phyloP scores from a whole-genome alignment of 345 rosid species.

The Eutrema japonicum region DNA sequence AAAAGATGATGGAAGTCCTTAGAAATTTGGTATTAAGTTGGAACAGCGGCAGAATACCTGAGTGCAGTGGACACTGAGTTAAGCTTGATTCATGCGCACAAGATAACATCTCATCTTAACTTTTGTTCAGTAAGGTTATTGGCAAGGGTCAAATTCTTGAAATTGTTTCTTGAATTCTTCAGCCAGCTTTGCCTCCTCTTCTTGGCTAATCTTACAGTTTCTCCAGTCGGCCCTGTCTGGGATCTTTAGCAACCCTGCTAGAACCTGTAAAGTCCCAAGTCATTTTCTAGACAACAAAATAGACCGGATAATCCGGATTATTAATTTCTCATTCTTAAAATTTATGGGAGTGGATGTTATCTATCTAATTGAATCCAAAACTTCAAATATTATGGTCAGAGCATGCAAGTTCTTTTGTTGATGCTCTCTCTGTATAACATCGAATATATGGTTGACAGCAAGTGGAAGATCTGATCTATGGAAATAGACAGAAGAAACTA shows the following conservation, averaged over 20 bases:
- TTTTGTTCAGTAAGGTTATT: constrained; percentile 39
- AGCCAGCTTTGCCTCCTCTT: constrained; percentile 64
- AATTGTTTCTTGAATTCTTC: constrained; percentile 72
- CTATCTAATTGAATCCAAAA: constrained; percentile 7
- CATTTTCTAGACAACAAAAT: constrained; percentile 3
- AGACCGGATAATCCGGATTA: not conserved
- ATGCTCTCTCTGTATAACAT: not conserved
- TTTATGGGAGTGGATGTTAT: not conserved
- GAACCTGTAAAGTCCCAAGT: constrained; percentile 57
- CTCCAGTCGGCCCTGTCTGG: constrained; percentile 92
- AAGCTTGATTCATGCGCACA: constrained; percentile 15
- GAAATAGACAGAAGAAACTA: not conserved
- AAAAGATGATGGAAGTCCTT: not conserved
- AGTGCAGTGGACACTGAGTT: constrained; percentile 6
- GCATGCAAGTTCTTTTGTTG: not conserved
- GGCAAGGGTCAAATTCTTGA: constrained; percentile 68
- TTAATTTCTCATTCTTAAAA: not conserved
- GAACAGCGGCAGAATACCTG: constrained; percentile 24
- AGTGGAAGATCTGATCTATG: not conserved
- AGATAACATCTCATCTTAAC: constrained; percentile 15
- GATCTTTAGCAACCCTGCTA: constrained; percentile 83
- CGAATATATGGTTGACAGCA: constrained; percentile 1
- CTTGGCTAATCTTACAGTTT: constrained; percentile 67
- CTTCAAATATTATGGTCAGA: constrained; percentile 3
- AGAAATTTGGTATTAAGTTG: not conserved